Base-by-base conservation (phyloP, 1,284 basidiomycete species). In the Ustilago lituana region DNA sequence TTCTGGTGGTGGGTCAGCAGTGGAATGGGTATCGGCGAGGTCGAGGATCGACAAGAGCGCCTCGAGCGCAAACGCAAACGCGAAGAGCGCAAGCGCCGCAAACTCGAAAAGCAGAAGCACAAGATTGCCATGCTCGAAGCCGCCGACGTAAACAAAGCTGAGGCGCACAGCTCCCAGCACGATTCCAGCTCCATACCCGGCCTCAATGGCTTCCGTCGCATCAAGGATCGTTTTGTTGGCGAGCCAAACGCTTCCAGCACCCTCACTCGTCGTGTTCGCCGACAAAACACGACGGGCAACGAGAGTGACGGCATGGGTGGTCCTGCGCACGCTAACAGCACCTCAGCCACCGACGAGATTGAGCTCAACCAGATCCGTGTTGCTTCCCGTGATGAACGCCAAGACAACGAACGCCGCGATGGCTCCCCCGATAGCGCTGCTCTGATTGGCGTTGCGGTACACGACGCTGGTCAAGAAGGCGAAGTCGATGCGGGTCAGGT, bases 1-100 rank as follows among this genome's bases (percentile, higher is more conserved):
- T 82, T 81, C 51, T 82, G 80, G 80, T 82, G 80, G 80, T 82
- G 80, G 80, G 78, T 81, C 46, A 77, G 77, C 48, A 73, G 76
- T 23, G 80, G 80, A 46, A 82, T 82, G 80, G 79, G 79, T 32
- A 81, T 82, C 35, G 80, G 80, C 40, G 80, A 82, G 44, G 79
- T 81, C 29, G 80, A 81, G 41, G 80, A 82, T 58, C 71, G 79
- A 6, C 62, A 76, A 41, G 76, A 67, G 36, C 49, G 71, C 17
- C 56, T 70, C 35, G 63, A 73, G 37, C 57, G 69, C 35, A 70
- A 73, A 29, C 52, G 68, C 35, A 73, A 70, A 44, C 59, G 66
- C n/a, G 73, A 69, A 33, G 67, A 74, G 56, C 61, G 70, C 11
- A 54, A 46, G 12, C 61, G 68, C 23, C 54, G 63, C 37, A 78